phyloP scores from a whole-genome alignment of 805 yeast genomes.

The Candida taoyuanica region DNA sequence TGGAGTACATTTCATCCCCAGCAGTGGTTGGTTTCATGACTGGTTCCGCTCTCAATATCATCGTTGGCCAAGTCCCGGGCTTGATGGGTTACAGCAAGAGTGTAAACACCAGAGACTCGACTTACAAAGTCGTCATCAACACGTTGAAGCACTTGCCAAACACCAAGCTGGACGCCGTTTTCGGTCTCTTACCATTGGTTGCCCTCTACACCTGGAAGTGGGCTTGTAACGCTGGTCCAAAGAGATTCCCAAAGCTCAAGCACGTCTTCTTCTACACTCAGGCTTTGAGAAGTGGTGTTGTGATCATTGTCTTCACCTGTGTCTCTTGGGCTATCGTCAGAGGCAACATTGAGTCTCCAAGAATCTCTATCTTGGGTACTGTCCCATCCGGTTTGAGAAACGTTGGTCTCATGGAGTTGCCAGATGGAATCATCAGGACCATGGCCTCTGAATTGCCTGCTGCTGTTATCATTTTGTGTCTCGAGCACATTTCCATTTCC shows the following conservation, averaged over 20 bases:
- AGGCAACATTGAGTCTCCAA: constrained; percentile 38
- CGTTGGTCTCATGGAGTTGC: constrained; percentile 68
- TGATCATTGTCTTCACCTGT: constrained; percentile 76
- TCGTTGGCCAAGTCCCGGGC: constrained; percentile 81
- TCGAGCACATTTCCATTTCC: constrained; percentile 91
- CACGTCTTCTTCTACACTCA: constrained; percentile 60
- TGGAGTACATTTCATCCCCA: constrained; percentile 85
- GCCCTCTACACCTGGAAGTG: constrained; percentile 72
- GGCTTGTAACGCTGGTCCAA: constrained; percentile 54
- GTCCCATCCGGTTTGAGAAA: constrained; percentile 82
- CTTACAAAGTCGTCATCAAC: constrained; percentile 66
- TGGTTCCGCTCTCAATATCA: constrained; percentile 84
- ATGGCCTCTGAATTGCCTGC: constrained; percentile 82
- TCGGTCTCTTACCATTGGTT: constrained; percentile 73
- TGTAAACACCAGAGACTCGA: constrained; percentile 69
- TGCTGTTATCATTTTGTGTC: constrained; percentile 71
- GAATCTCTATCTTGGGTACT: constrained; percentile 59
- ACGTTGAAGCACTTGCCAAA: constrained; percentile 66
- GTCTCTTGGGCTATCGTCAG: constrained; percentile 74
- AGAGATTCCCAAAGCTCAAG: constrained; percentile 54
- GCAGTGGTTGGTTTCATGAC: constrained; percentile 94
- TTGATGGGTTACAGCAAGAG: constrained; percentile 66
- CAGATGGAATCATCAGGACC: constrained; percentile 50
- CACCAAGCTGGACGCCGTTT: constrained; percentile 79
- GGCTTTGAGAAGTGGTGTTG: constrained; percentile 76